Percentiles rank a stretch among this genome's conserved stretches.
These are phyloP conservation scores for Diplodia seriata DNA, from an alignment of 2,329 filamentous ascomycete species.

Conservation along the genomic window DNA sequence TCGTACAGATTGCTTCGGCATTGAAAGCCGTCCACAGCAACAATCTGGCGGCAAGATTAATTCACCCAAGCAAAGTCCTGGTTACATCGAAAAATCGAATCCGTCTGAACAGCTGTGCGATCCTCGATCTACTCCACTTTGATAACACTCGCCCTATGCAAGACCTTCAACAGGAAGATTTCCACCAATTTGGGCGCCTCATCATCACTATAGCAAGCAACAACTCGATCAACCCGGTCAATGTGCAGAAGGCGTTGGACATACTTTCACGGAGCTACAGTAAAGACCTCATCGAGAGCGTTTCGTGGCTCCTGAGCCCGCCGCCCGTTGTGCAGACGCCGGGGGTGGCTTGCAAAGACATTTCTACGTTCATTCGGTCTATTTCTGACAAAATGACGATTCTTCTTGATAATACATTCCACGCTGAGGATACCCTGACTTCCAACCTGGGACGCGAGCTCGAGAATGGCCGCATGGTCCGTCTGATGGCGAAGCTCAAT, in stretches of 20 bases:
- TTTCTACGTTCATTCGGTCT: conserved; percentile 78
- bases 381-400: conserved; percentile 80
- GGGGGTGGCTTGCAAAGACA: conserved; percentile 65
- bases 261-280: conserved; percentile 71
- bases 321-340: conserved; percentile 51
- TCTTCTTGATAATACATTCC: conserved; percentile 79
- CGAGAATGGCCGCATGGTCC: conserved; percentile 85
- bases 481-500: conserved; percentile 82
- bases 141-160: conserved; percentile 71
- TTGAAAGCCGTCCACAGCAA: conserved; percentile 83
- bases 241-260: conserved; percentile 61
- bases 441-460: conserved; percentile 79
- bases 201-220: conserved; percentile 83
- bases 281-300: conserved; percentile 75
- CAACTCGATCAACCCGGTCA: conserved; percentile 64
- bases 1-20: conserved; percentile 88
- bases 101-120: conserved; percentile 83
- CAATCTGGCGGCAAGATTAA: conserved; percentile 82
- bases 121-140: conserved; percentile 87
- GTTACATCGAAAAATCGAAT: conserved; percentile 90
- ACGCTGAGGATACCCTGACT: conserved; percentile 76
- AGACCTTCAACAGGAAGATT: conserved; percentile 87
- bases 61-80: conserved; percentile 88
- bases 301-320: conserved; percentile 81
- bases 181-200: conserved; percentile 81